Evolutionary conservation across 768 basidiomycete species (phyloP), one percentile per base, ranked within the genome.

Genomic region (Fistulinella prunicolor): DNA sequence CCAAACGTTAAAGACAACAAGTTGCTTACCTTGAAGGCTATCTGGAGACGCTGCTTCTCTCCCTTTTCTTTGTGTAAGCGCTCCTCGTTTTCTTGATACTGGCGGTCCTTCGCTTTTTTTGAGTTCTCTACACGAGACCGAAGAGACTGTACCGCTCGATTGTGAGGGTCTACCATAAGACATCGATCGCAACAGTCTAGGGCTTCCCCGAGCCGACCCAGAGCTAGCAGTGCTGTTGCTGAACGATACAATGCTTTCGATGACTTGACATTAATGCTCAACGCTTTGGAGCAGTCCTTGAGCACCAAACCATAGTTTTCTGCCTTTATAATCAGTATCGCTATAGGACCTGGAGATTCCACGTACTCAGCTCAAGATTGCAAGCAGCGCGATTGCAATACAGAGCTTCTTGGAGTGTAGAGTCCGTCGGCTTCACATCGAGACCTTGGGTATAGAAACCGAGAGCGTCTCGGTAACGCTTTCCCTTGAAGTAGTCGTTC

Each of bases 341-440:
- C 4, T 34, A 12, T 12, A 34, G 16, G 9, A 9, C 4, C 10
- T 38, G 21, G 22, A 24, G 4, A 30, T 13, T 48, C 26, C 21
- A 64, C 86, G 60, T 55, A 92, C 93, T 72, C 17, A 94, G 77
- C 63, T 91, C 90, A 16, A 98, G 76, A 62, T 98, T 94, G 54
- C 91, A 94, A 7, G 93, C 94, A 5, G 95, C 93, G 35, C 94
- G 81, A 67, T 99, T 99, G 62, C 85, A 83, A 37, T 90, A 71
- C 19, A 99, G 72, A 0, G 83, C 83, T 54, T 86, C 86, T 38
- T 71, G 71, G 9, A 91, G 58, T 13, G 56, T 51, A 8, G 54
- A 47, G 54, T 90, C 82, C 22, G 80, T 78, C 9, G 94, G 90
- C 47, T 88, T 82, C 17, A 87, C 89, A 47, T 94, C 90, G 21